Conservation (phyloP, 1,139 yeast genomes). For the Blastobotrys illinoisensis region DNA sequence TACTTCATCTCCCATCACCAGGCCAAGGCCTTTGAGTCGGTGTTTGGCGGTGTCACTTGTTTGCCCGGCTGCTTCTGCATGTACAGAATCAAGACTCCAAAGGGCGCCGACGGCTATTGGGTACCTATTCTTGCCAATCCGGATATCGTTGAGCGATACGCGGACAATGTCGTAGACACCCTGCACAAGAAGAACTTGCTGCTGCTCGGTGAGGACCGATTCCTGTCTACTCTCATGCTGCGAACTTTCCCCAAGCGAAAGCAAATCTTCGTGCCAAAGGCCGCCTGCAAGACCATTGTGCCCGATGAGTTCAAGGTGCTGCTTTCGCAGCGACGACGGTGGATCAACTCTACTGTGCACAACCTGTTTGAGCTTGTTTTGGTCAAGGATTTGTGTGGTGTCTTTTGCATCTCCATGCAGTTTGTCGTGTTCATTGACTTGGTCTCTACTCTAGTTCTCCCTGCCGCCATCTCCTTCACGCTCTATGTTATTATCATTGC, state of each 20-base stretch:
- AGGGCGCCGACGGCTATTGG: constrained; percentile 50
- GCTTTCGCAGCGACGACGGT: constrained; percentile 35
- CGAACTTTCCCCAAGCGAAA: constrained; percentile 33
- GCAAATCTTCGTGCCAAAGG: constrained; percentile 33
- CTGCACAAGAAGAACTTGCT: constrained; percentile 33
- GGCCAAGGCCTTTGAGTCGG: constrained; percentile 35
- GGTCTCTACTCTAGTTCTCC: constrained; percentile 56
- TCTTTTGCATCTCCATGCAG: constrained; percentile 35
- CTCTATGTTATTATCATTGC: constrained; percentile 69
- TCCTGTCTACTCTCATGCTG: constrained; percentile 33
- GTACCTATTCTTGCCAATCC: constrained; percentile 51
- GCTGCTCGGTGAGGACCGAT: constrained; percentile 35
- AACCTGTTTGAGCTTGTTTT: constrained; percentile 32
- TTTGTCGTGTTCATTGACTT: constrained; percentile 34
- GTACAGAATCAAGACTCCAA: constrained; percentile 49
- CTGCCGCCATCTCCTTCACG: constrained; percentile 81
- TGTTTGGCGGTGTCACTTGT: constrained; percentile 37
- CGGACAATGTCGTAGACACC: constrained; percentile 31
- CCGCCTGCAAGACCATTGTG: constrained; percentile 32
- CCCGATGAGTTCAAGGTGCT: constrained; percentile 31
- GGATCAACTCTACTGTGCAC: constrained; percentile 37
- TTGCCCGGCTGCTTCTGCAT: constrained; percentile 36
- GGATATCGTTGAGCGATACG: constrained; percentile 32
- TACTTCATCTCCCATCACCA: constrained; percentile 35
- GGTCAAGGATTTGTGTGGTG: constrained; percentile 34